These are phyloP conservation scores for Fusarium subtropicale DNA, from an alignment of 2,329 filamentous ascomycete genomes.

Conservation along the genomic window DNA sequence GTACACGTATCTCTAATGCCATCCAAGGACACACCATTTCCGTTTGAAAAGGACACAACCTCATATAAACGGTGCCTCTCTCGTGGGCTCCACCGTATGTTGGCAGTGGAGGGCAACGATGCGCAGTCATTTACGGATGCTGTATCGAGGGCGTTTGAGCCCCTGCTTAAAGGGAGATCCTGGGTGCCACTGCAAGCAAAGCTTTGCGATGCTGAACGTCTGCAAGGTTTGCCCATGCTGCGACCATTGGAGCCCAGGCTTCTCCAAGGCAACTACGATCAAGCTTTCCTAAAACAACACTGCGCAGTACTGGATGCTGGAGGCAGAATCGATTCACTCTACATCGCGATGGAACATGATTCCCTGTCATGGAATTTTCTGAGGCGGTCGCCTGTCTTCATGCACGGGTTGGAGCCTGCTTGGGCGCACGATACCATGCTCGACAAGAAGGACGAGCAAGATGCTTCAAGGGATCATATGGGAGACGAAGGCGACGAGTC, in stretches of 20 bases:
- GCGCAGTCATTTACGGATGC: constrained; percentile 62
- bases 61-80: constrained; percentile 72
- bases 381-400: constrained; percentile 59
- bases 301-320: constrained; percentile 67
- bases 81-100: constrained; percentile 68
- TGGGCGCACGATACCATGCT: constrained; percentile 65
- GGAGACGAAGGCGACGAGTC: constrained; percentile 39
- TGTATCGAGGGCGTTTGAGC: constrained; percentile 62
- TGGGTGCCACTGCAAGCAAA: constrained; percentile 71
- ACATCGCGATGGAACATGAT: constrained; percentile 67
- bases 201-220: constrained; percentile 65
- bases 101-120: constrained; percentile 63
- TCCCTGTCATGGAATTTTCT: constrained; percentile 68
- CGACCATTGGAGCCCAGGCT: constrained; percentile 62
- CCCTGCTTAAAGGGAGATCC: constrained; percentile 60
- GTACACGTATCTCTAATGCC: constrained; percentile 71
- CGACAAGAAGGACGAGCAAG: constrained; percentile 54
- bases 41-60: constrained; percentile 71
- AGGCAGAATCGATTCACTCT: constrained; percentile 69
- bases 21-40: constrained; percentile 64
- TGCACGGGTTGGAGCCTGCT: constrained; percentile 65
- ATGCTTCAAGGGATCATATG: constrained; percentile 49
- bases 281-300: constrained; percentile 63
- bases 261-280: constrained; percentile 58
- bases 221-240: constrained; percentile 69